Evolutionary conservation across 2,329 filamentous ascomycete genomes (phyloP), one percentile per base, ranked within the genome.

Genomic region (Diaporthe sp.): DNA sequence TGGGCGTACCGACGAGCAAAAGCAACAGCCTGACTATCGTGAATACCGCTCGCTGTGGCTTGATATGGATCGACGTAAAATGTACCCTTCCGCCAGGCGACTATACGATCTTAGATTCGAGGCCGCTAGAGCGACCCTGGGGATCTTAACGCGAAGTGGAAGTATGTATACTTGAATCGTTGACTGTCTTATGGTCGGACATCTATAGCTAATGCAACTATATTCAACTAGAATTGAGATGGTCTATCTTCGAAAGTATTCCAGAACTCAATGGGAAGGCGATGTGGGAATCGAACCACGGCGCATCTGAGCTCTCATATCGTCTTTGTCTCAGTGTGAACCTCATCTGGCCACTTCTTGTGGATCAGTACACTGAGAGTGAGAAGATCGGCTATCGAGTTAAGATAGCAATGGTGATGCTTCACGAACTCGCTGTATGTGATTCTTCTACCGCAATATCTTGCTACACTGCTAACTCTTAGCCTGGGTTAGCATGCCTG

Each of bases 341-440:
- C 37, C 10, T 62, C n/a, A 17, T 62, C 17, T 62, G 60, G 60
- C 60, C 60, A 62, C 60, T 62, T 19, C n/a, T 62, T 22, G 60
- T 62, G n/a, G 13, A 62, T 62, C 60, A 44, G n/a, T 62, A 62
- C n/a, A 44, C 60, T 12, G 60, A 62, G 39, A 62, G 60, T 25
- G 60, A 62, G n/a, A 44, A 62, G 25, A 44, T 13, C 13, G 60
- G 60, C n/a, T 62, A 62, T 25, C 37, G 37, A 62, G 60, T 62
- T 3, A 62, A 28, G 13, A 44, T 62, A 62, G 60, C 60, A 3
- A 44, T n/a, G 25, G 25, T 42, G 7, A 44, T 62, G 0, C 37
- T 62, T 17, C 60, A 62, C 39, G 60, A 44, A 62, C 60, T 62
- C 22, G 58, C 58, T 39, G 57, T 60, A 39, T 3, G 57, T n/a